A percentile compares a stretch with the other conserved stretches of the same genome.
These are phyloP conservation scores for Candida nitratophila DNA, from an alignment of 805 yeast genomes.

Conservation along the genomic window DNA sequence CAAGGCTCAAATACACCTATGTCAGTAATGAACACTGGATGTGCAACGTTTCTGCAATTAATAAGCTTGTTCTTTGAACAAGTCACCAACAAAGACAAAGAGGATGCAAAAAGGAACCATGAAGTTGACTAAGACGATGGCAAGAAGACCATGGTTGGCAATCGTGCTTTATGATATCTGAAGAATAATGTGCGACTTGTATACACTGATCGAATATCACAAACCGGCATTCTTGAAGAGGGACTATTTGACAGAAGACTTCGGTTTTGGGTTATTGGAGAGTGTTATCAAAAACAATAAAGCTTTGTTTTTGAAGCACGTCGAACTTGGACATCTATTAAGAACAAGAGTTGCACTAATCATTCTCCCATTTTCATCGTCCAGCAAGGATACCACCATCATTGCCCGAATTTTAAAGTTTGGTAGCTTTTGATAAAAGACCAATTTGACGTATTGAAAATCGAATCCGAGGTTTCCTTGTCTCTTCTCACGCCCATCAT, in stretches of 20 bases:
- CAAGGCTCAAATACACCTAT: constrained; percentile 63
- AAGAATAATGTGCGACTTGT: constrained; percentile 64
- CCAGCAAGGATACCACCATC: constrained; percentile 54
- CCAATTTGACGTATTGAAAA: constrained; percentile 53
- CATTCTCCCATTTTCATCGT: constrained; percentile 56
- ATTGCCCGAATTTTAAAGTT: constrained; percentile 72
- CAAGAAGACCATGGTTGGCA: constrained; percentile 34
- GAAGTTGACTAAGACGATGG: constrained; percentile 42
- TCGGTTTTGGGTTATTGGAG: constrained; percentile 81
- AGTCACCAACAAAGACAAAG: constrained; percentile 34
- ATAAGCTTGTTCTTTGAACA: constrained; percentile 73
- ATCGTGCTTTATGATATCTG: constrained; percentile 63
- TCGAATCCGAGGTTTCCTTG: constrained; percentile 77
- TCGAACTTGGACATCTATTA: constrained; percentile 59
- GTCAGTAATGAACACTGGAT: constrained; percentile 82
- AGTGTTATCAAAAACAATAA: constrained; percentile 63
- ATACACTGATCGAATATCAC: constrained; percentile 55
- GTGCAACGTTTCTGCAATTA: constrained; percentile 87
- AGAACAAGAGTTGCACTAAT: constrained; percentile 71
- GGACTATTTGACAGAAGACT: constrained; percentile 46
- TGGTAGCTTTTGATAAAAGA: constrained; percentile 50
- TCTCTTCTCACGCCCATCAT: constrained; percentile 69
- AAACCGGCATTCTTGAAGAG: constrained; percentile 48
- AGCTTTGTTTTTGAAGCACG: constrained; percentile 44
- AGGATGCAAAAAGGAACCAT: constrained; percentile 12